Evolutionary conservation across 1,284 basidiomycete genomes (phyloP).

Genomic region (Gymnopus androsaceus): DNA sequence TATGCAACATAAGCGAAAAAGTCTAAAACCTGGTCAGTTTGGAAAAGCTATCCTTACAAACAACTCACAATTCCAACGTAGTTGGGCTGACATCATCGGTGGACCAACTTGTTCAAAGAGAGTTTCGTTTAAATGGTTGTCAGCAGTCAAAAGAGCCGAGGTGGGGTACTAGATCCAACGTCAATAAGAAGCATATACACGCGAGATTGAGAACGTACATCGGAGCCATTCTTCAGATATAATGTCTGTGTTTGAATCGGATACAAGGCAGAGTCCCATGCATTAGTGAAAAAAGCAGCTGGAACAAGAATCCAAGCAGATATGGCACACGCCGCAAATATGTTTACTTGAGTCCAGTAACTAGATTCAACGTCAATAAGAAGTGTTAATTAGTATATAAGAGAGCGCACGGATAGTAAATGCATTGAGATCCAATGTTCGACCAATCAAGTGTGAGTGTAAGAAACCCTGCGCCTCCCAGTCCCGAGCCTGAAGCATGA

Average conservation of each 20-base stretch:
- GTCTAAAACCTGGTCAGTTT: slow-evolving; percentile 1
- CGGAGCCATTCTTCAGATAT: slow-evolving; percentile 22
- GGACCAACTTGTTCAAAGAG: slow-evolving; percentile 22
- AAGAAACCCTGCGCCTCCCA: slow-evolving; percentile 27
- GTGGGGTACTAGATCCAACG: slow-evolving; percentile 21
- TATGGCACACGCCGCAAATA: slow-evolving; percentile 22
- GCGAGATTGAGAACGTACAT: neutral
- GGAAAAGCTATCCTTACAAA: neutral
- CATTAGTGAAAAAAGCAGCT: slow-evolving; percentile 23
- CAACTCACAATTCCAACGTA: slow-evolving; percentile 27
- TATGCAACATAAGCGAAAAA: slow-evolving; percentile 24
- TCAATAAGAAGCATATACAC: neutral
- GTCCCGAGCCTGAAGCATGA: slow-evolving; percentile 18
- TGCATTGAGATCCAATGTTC: slow-evolving; percentile 25
- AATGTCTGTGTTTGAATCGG: slow-evolving; percentile 25
- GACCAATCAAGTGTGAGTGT: slow-evolving; percentile 29
- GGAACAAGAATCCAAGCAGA: slow-evolving; percentile 27
- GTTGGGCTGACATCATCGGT: slow-evolving; percentile 28
- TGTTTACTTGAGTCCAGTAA: slow-evolving; percentile 27
- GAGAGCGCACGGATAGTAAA: slow-evolving; percentile 30
- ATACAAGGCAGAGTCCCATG: slow-evolving; percentile 26
- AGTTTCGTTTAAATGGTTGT: slow-evolving; percentile 22
- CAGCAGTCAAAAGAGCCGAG: slow-evolving; percentile 21
- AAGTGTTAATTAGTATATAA: too few relatives aligned
- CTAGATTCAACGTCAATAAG: too few relatives aligned